Evolutionary conservation across 345 rosid species (phyloP), one percentile per base, ranked within the genome.

Genomic region (Lagerstroemia speciosa): DNA sequence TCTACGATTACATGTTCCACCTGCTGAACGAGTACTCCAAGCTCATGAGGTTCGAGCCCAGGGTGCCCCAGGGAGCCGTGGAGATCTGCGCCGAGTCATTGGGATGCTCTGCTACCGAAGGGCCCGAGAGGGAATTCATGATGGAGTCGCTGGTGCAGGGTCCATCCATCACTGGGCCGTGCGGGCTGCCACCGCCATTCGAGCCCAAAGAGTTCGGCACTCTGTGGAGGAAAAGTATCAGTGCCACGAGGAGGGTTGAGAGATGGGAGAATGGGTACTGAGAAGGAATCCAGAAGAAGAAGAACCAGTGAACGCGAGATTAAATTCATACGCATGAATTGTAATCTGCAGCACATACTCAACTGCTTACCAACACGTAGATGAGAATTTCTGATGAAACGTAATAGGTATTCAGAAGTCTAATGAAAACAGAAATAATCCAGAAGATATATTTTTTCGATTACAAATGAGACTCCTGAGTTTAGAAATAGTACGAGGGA

Each of bases 1-100:
- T 86, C 22, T 86, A 88, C 41, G 94, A 85, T 64, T 90, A 90
- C 79, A 88, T 90, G 94, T 86, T 79, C 70, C 97, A 88, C 73
- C 67, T 84, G 71, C 71, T 90, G 71, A 88, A 75, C 37, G 89
- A 88, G 78, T 90, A 88, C 74, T 84, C 87, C 4, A 86, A 86
- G 78, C 85, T 88, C 30, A 67, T 86, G 41, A 81, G 70, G 50
- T 88, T 67, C 69, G 74, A 82, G 80, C 85, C 87, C 19, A 72
- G 52, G 46, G 68, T 79, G 64, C 85, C 97, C 1, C 48, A 72
- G 12, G 73, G 82, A 52, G 86, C 89, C 7, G 73, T 69, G 63
- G 87, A 86, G 76, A 20, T 88, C 34, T 88, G 94, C 76, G 75
- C 83, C 15, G 90, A 88, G 71, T 38, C 79, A 3, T 78, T 85